Base-by-base conservation (phyloP, 108 stramenopile genomes). In the Cyclotella sp. region DNA sequence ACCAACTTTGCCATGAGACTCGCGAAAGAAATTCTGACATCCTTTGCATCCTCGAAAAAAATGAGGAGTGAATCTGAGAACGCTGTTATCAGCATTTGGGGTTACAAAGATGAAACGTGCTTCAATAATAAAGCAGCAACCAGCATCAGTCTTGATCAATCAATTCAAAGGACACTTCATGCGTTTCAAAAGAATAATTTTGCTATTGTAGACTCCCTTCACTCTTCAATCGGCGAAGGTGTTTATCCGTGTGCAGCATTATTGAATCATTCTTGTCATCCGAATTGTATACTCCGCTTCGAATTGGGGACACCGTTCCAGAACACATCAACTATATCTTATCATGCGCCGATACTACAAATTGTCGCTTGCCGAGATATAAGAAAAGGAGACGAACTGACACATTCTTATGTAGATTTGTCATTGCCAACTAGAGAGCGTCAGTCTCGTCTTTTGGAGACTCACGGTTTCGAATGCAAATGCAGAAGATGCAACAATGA, bases 221-320 rank as follows among this genome's bases (percentile, higher is more conserved):
- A 82, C 18, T 30, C 65, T 21, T 57, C 81, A 15, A 68, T 89
- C 27, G 91, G 76, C 12, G 68, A 79, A 24, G 91, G 84, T 8
- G 84, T 92, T 0, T 92, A 88, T 72, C 91, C 91, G 12, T 60
- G 78, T 26, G 91, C 86, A 4, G 91, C 91, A 22, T 61, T 92
- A n/a, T 54, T 92, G 45, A 92, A 92, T 47, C 91, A 92, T 84
- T 85, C 87, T 2, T 92, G 91, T 77, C 43, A 57, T 12, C 91
- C 91, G 19, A 92, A 90, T 63, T 87, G 88, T 59, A 63, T 90
- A 19, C 46, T 92, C 12, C 79, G 83, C 21, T 92, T 89, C 72
- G 59, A 84, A 47, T 59, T 82, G 16, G 63, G 84, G 9, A 43
- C 65, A 39, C 72, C 70, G 39, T 51, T 72, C 19, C 63, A 72